Percentiles rank a stretch among this genome's conserved stretches.
phyloP scores from a whole-genome alignment of 192 early-diverging fungal genomes.

The Backusella psychrophila region DNA sequence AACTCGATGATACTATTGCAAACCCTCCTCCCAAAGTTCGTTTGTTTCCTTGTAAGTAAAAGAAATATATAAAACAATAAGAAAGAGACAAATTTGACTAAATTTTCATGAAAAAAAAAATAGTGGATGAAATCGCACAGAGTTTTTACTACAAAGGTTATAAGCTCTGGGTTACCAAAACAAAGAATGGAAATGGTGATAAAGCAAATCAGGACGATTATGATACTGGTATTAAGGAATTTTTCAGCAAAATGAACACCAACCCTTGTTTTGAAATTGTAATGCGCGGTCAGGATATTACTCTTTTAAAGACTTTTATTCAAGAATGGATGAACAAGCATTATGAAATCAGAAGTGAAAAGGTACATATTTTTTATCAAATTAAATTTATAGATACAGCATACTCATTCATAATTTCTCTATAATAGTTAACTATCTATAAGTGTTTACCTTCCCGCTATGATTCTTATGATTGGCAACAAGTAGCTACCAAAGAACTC shows the following conservation, averaged over 20 bases:
- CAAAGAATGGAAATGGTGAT: not conserved
- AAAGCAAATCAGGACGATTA: not conserved
- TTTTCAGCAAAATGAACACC: constrained; percentile 4
- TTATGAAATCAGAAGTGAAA: constrained; percentile 18
- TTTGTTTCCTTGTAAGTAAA: constrained; percentile 24
- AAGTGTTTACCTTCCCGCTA: constrained; percentile 2
- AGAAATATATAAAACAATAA: not conserved
- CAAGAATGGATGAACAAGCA: constrained; percentile 30
- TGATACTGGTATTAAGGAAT: not conserved
- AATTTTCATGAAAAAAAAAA: not conserved
- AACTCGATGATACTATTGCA: not conserved
- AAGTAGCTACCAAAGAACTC: constrained; percentile 25
- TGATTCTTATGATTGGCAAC: constrained; percentile 10
- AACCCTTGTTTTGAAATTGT: constrained; percentile 1
- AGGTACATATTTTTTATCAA: constrained; percentile 9
- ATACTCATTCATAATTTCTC: too few species aligned
- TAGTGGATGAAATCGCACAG: constrained; percentile 2
- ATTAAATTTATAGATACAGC: constrained; percentile 1
- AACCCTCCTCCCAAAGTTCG: constrained; percentile 7
- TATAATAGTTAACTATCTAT: constrained; percentile 6
- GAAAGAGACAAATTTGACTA: not conserved
- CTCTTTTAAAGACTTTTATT: constrained; percentile 5
- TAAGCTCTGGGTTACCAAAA: constrained; percentile 4
- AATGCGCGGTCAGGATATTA: constrained; percentile 6
- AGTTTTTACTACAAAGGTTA: constrained; percentile 17